Evolutionary conservation across 1,284 basidiomycete genomes (phyloP).

Genomic region (Phylloboletellus chloephorus): DNA sequence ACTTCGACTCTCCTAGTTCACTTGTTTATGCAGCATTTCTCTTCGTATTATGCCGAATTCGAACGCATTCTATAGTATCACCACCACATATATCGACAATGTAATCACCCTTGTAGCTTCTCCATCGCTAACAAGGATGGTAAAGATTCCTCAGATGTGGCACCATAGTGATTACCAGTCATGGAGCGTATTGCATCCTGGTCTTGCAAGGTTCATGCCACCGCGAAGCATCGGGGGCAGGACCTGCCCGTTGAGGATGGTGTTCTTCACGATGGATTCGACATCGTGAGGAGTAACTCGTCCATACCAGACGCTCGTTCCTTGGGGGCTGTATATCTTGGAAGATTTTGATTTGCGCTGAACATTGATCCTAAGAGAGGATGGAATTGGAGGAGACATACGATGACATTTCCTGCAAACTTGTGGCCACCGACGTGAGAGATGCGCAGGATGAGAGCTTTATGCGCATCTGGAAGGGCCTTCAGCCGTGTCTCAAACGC

Average conservation of each 20-base stretch:
- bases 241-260: slow-evolving; percentile 77
- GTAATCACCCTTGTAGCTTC: slow-evolving; percentile 20
- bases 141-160: neutral
- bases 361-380: neutral
- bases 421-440: slow-evolving; percentile 91
- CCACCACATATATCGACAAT: slow-evolving; percentile 27
- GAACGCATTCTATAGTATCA: slow-evolving; percentile 22
- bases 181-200: slow-evolving; percentile 60
- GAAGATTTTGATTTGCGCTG: neutral
- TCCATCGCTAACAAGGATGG: neutral
- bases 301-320: slow-evolving; percentile 88
- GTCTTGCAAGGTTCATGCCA: slow-evolving; percentile 67
- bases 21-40: slow-evolving; percentile 7
- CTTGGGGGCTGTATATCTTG: slow-evolving; percentile 82
- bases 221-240: slow-evolving; percentile 80
- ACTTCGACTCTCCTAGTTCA: neutral
- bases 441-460: slow-evolving; percentile 75
- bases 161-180: slow-evolving; percentile 59
- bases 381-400: slow-evolving; percentile 30
- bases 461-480: slow-evolving; percentile 44
- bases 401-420: slow-evolving; percentile 88
- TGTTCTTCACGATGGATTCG: slow-evolving; percentile 80
- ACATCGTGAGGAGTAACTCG: slow-evolving; percentile 87
- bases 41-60: slow-evolving; percentile 2
- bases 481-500: slow-evolving; percentile 46